phyloP scores from a whole-genome alignment of 2,329 filamentous ascomycete species.

The Aspergillus sergii region DNA sequence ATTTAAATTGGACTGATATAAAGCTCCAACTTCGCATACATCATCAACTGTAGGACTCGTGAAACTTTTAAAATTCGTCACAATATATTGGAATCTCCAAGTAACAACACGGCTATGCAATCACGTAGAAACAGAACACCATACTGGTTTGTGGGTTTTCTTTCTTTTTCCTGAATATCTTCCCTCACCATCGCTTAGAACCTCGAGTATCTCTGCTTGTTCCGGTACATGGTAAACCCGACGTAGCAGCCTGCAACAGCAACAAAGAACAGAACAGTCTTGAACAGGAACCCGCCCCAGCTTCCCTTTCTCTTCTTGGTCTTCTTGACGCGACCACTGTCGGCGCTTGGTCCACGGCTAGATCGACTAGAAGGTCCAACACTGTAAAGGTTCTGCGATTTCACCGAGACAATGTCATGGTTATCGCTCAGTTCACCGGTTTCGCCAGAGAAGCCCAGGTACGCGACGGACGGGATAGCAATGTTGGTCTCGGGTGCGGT shows the following conservation, averaged over 20 bases:
- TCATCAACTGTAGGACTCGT: not conserved
- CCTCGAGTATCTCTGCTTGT: slow-evolving; percentile 54
- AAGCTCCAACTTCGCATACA: not conserved
- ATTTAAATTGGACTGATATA: not conserved
- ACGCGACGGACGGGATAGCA: slow-evolving; percentile 73
- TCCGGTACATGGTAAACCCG: slow-evolving; percentile 80
- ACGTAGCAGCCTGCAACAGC: slow-evolving; percentile 75
- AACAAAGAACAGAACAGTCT: slow-evolving; percentile 75
- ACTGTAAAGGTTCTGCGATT: slow-evolving; percentile 85
- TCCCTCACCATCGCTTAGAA: slow-evolving; percentile 27
- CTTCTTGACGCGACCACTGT: slow-evolving; percentile 27
- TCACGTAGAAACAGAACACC: slow-evolving; percentile 19
- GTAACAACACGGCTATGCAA: slow-evolving; percentile 25
- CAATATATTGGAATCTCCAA: slow-evolving; percentile 16
- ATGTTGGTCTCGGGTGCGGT: slow-evolving; percentile 63
- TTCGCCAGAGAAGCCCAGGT: slow-evolving; percentile 69
- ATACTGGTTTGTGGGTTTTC: slow-evolving; percentile 11
- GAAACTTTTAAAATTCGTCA: slow-evolving; percentile 17
- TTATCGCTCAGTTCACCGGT: slow-evolving; percentile 97
- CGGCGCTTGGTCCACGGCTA: slow-evolving; percentile 18
- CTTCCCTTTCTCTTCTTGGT: slow-evolving; percentile 44
- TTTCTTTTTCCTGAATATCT: slow-evolving; percentile 5
- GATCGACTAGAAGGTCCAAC: slow-evolving; percentile 29
- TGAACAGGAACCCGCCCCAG: slow-evolving; percentile 76
- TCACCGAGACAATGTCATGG: slow-evolving; percentile 90